Evolutionary conservation across 2,329 filamentous ascomycete genomes (phyloP), one percentile per base, ranked within the genome.

Genomic region (Talaromyces amestolkiae): DNA sequence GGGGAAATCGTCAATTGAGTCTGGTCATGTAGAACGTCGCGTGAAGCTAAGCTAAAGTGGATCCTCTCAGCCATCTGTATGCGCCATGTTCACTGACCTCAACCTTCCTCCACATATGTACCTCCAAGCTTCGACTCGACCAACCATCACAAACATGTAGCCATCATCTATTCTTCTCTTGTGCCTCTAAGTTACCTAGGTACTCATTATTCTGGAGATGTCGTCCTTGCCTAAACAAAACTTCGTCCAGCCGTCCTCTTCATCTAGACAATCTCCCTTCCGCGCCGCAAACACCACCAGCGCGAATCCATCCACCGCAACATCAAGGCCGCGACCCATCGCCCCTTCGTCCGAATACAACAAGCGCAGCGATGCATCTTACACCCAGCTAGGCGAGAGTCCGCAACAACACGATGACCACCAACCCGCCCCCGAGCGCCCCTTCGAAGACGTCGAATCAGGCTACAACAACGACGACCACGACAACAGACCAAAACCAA

Each of bases 151-250:
- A 66, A 73, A 66, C 65, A 77, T 77, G 75, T 76, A 78, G 72
- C 67, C 58, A 53, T 63, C 49, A 60, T 56, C 31, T 15, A 6
- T 37, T 58, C 7, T 22, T 17, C 47, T 13, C 19, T 43, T n/a
- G 17, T 45, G 19, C 17, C n/a, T 13, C 58, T 37, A 17, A 27
- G 8, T 19, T 35, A 19, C 5, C 27, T 31, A 31, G 27, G 27
- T 31, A 31, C n/a, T 33, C 17, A 64, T 69, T 66, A 3, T 62
- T 10, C 53, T 63, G 68, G 72, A 72, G 60, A 79, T 79, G 77
- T 77, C 77, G 72, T 68, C 77, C 72, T 68, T 76, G 63, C 71
- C 71, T 53, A 75, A 72, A 59, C 70, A 70, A 22, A 65, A 68
- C 58, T 61, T 65, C 35, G 49, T 70, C 17, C 65, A 72, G 19